Conservation (phyloP, 495 filamentous ascomycete genomes). For the Penicillium robsamsonii region DNA sequence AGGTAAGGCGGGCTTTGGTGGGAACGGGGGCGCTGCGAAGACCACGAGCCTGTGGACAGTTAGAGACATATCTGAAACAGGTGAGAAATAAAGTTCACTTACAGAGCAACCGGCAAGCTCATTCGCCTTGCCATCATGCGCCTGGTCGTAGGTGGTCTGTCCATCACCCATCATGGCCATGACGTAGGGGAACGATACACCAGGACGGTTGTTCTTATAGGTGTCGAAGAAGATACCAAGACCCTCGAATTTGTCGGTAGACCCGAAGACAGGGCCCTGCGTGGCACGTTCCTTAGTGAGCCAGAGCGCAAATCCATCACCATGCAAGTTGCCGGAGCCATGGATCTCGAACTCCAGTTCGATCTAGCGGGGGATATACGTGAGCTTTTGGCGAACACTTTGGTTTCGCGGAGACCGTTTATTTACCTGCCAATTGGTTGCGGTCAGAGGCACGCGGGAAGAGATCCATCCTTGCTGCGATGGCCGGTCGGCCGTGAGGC, state of each 20-base stretch:
- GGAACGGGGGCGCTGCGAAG: conserved; percentile 74
- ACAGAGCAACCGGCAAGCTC: conserved; percentile 93
- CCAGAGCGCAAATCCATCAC: conserved; percentile 98
- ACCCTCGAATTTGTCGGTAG: conserved; percentile 85
- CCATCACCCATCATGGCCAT: conserved; percentile 99
- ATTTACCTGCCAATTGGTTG: conserved; percentile 94
- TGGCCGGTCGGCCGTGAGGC: conserved; percentile 84
- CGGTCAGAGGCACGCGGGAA: conserved; percentile 89
- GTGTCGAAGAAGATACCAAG: conserved; percentile 98
- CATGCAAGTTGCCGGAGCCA: conserved; percentile 80
- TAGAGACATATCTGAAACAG: neutral
- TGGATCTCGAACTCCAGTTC: conserved; percentile 93
- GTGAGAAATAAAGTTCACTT: conserved; percentile 23
- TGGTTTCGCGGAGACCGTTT: neutral
- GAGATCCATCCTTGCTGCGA: conserved; percentile 92
- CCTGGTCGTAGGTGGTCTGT: conserved; percentile 84
- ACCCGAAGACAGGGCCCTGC: conserved; percentile 84
- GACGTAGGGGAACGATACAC: conserved; percentile 92
- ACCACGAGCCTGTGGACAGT: conserved; percentile 64
- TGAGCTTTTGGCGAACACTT: conserved; percentile 5
- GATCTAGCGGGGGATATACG: conserved; percentile 52
- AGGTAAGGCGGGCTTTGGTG: conserved; percentile 85
- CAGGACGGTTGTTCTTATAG: conserved; percentile 99
- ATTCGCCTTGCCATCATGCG: conserved; percentile 89
- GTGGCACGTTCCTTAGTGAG: conserved; percentile 88